These are phyloP conservation scores for Boehmeria nivea DNA, from an alignment of 306 rosid genomes.

Conservation along the genomic window DNA sequence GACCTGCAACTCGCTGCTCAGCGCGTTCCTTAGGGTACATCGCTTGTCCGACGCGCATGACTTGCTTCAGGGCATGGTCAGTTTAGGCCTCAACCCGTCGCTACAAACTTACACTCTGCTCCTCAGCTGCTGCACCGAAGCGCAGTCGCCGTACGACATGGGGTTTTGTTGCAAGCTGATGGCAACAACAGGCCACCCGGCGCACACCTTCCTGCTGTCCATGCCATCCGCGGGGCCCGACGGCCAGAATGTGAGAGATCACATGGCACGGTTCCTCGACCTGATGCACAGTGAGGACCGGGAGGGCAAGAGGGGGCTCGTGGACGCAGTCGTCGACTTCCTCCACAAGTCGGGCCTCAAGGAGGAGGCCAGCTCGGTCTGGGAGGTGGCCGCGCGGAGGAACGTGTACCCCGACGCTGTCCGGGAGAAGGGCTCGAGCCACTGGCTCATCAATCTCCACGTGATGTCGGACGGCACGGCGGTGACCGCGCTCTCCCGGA, in stretches of 20 bases:
- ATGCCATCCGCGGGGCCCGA: conserved; percentile 91
- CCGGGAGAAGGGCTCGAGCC: conserved; percentile 69
- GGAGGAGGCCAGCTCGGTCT: conserved; percentile 94
- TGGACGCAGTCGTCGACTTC: conserved; percentile 97
- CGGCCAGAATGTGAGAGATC: conserved; percentile 83
- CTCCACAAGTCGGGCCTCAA: conserved; percentile 94
- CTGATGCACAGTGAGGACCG: conserved; percentile 87
- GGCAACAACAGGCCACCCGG: conserved; percentile 80
- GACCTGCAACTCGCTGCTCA: conserved; percentile 82
- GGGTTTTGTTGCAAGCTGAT: conserved; percentile 70
- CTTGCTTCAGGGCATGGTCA: conserved; percentile 68
- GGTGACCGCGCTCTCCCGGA: conserved; percentile 77
- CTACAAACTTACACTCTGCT: conserved; percentile 85
- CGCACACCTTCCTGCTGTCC: conserved; percentile 66
- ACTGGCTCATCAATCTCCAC: conserved; percentile 95
- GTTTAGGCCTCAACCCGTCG: conserved; percentile 70
- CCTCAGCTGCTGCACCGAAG: conserved; percentile 90
- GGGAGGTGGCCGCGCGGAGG: conserved; percentile 86
- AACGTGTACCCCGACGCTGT: conserved; percentile 88
- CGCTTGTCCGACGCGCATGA: conserved; percentile 66
- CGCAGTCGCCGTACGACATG: conserved; percentile 60
- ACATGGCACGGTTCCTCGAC: conserved; percentile 66
- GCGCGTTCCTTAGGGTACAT: conserved; percentile 82
- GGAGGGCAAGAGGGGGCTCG: conserved; percentile 91
- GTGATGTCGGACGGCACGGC: conserved; percentile 98